A percentile compares a stretch with the other conserved stretches of the same genome.
Evolutionary conservation across 441 rosid species (phyloP).

Genomic region (Rhodomyrtus psidioides): DNA sequence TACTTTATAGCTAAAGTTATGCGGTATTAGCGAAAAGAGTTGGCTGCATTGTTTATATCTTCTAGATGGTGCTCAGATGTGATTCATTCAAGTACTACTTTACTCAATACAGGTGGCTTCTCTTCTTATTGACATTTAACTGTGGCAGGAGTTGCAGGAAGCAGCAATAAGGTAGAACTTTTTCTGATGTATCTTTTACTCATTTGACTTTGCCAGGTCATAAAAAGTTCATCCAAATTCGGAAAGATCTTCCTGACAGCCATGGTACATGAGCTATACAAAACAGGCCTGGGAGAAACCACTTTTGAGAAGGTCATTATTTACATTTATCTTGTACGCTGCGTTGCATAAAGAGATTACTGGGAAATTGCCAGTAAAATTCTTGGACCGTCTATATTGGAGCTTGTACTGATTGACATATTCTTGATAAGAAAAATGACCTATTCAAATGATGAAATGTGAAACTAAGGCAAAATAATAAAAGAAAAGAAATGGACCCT

Average conservation of each 20-base stretch:
- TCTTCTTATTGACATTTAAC: neutral
- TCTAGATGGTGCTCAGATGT: neutral
- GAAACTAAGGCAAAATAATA: neutral
- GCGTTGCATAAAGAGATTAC: neutral
- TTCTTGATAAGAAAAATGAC: neutral
- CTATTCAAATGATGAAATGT: neutral
- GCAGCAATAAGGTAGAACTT: neutral
- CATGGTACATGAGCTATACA: conserved; percentile 90
- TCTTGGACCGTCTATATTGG: neutral
- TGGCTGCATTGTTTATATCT: neutral
- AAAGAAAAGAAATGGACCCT: neutral
- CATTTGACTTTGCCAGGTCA: conserved; percentile 38
- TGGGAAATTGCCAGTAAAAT: neutral
- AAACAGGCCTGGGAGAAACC: conserved; percentile 91
- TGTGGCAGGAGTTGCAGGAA: neutral
- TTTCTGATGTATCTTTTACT: neutral
- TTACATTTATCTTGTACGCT: neutral
- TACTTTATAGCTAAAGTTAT: neutral
- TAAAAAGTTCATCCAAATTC: conserved; percentile 61
- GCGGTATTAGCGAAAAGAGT: neutral
- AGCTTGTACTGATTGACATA: neutral
- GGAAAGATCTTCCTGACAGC: conserved; percentile 87
- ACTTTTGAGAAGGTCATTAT: conserved; percentile 66
- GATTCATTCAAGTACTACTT: neutral
- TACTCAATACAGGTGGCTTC: neutral